phyloP scores from a whole-genome alignment of 345 rosid species.

The Rhizophora apiculata region DNA sequence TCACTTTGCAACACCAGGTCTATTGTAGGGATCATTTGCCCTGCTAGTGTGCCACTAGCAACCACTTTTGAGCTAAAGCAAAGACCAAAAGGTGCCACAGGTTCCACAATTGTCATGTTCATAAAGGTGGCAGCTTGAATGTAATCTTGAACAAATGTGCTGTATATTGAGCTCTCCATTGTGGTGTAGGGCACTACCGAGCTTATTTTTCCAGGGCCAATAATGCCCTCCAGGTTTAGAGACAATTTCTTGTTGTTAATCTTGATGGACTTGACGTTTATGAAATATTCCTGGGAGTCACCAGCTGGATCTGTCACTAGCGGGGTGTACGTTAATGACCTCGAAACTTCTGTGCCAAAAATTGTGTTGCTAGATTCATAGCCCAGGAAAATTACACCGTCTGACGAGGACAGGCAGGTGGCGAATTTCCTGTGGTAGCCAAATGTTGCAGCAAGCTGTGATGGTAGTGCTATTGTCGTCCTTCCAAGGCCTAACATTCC shows the following conservation, averaged over 20 bases:
- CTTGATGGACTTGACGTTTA: constrained; percentile 53
- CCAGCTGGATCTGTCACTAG: constrained; percentile 26
- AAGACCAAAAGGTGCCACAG: constrained; percentile 53
- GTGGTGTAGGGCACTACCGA: constrained; percentile 63
- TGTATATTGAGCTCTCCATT: constrained; percentile 55
- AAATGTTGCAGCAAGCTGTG: constrained; percentile 45
- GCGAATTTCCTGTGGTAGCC: constrained; percentile 39
- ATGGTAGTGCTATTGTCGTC: constrained; percentile 46
- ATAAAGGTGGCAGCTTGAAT: constrained; percentile 36
- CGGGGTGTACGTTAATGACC: constrained; percentile 57
- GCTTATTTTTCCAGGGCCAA: constrained; percentile 42
- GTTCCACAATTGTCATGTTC: constrained; percentile 37
- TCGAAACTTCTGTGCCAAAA: constrained; percentile 36
- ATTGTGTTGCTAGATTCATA: constrained; percentile 30
- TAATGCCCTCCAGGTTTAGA: constrained; percentile 8
- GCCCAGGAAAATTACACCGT: constrained; percentile 44
- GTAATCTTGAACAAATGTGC: constrained; percentile 38
- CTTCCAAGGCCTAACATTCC: constrained; percentile 70
- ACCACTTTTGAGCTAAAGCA: constrained; percentile 37
- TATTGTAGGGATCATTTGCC: constrained; percentile 42
- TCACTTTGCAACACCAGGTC: constrained; percentile 80
- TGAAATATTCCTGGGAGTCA: constrained; percentile 35
- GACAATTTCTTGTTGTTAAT: constrained; percentile 42
- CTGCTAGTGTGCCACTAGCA: background rate
- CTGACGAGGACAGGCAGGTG: constrained; percentile 45